Percentiles rank a stretch among this genome's conserved stretches.
Conservation (phyloP, 2,329 filamentous ascomycete genomes). For the Calonectria ilicicola region DNA sequence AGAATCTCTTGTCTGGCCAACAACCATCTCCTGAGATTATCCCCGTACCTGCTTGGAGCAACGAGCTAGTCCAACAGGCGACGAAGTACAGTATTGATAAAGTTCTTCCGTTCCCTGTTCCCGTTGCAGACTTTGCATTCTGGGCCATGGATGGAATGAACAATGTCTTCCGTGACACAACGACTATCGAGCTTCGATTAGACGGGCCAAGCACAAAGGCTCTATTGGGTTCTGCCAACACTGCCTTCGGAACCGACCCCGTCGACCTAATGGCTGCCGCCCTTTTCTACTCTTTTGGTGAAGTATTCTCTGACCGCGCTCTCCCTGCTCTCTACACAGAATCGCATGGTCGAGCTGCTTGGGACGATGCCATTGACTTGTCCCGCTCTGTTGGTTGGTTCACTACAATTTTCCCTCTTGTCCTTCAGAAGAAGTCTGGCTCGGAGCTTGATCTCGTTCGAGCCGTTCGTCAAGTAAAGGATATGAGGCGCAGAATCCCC, state of each 20-base stretch:
- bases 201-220: neutral
- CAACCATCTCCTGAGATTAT: neutral
- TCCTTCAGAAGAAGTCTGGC: neutral
- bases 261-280: slow-evolving; percentile 47
- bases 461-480: slow-evolving; percentile 34
- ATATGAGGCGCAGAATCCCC: slow-evolving; percentile 28
- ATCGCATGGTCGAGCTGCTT: slow-evolving; percentile 49
- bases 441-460: neutral
- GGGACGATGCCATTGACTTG: slow-evolving; percentile 42
- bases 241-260: slow-evolving; percentile 42
- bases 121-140: neutral
- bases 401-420: slow-evolving; percentile 46
- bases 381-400: slow-evolving; percentile 52
- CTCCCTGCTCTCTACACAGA: slow-evolving; percentile 45
- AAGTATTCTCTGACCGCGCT: slow-evolving; percentile 40
- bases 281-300: slow-evolving; percentile 38
- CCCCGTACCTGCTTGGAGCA: neutral
- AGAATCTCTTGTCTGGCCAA: slow-evolving; percentile 8
- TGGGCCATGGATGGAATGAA: slow-evolving; percentile 2
- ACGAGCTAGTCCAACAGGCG: neutral
- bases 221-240: slow-evolving; percentile 13
- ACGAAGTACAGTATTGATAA: neutral
- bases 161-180: slow-evolving; percentile 17
- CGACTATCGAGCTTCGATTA: slow-evolving; percentile 14
- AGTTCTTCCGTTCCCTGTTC: neutral